Conservation (phyloP, 306 rosid species). For the Glycine soja region DNA sequence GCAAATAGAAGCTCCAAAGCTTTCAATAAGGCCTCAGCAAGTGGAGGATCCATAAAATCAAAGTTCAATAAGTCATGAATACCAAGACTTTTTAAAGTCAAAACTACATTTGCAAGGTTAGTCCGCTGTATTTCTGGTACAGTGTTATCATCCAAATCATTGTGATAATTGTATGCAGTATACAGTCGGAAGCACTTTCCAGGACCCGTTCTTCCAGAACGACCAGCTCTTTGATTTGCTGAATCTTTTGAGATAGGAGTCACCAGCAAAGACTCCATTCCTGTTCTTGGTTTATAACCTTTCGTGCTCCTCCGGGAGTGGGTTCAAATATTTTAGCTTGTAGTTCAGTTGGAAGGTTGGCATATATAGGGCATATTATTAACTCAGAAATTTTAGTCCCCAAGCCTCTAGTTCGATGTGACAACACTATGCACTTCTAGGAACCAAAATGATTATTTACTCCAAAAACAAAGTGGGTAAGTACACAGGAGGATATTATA, state of each 20-base stretch:
- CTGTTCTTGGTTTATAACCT: conserved; percentile 89
- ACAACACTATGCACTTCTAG: neutral
- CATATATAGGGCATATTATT: conserved; percentile 94
- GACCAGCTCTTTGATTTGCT: conserved; percentile 93
- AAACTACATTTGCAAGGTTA: conserved; percentile 91
- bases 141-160: conserved; percentile 88
- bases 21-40: conserved; percentile 89
- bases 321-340: conserved; percentile 97
- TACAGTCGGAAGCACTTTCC: conserved; percentile 93
- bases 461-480: neutral
- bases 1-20: conserved; percentile 92
- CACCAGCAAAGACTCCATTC: conserved; percentile 88
- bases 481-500: conserved; percentile 14
- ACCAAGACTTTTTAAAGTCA: conserved; percentile 89
- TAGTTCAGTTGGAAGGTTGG: conserved; percentile 92
- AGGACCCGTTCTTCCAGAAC: conserved; percentile 97
- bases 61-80: conserved; percentile 81
- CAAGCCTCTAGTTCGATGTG: conserved; percentile 70
- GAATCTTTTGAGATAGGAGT: conserved; percentile 96
- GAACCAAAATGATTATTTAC: neutral
- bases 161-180: conserved; percentile 73
- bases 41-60: conserved; percentile 99
- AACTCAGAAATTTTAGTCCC: conserved; percentile 96
- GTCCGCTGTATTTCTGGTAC: conserved; percentile 93
- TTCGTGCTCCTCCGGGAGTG: conserved; percentile 96